phyloP scores from a whole-genome alignment of 1,284 basidiomycete genomes.

The Trichosporon coremiiforme region DNA sequence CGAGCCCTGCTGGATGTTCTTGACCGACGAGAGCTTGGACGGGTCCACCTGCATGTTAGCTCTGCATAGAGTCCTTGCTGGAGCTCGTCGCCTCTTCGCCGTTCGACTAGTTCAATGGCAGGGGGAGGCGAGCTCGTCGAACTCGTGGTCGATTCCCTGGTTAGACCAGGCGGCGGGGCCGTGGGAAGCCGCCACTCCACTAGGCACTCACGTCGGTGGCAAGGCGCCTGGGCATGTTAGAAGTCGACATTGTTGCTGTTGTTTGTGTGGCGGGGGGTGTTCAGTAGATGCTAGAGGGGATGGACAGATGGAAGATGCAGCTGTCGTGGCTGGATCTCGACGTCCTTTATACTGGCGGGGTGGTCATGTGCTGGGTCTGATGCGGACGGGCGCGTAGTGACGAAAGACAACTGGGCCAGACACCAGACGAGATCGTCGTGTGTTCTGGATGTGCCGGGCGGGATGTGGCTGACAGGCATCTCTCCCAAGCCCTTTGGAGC shows the following conservation, averaged over 20 bases:
- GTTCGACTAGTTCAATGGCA: no score
- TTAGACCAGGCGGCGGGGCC: neutral
- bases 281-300: neutral
- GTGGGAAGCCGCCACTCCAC: neutral
- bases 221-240: conserved; percentile 24
- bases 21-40: conserved; percentile 44
- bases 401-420: conserved; percentile 4
- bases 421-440: conserved; percentile 17
- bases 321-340: neutral
- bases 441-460: conserved; percentile 13
- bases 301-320: neutral
- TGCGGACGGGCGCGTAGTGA: neutral
- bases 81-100: neutral
- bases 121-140: neutral
- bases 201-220: conserved; percentile 22
- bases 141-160: neutral
- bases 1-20: conserved; percentile 50
- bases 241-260: conserved; percentile 11
- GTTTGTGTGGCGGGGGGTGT: neutral
- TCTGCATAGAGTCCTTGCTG: neutral
- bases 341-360: conserved; percentile 3
- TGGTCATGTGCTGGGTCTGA: conserved; percentile 11
- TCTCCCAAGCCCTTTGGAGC: neutral
- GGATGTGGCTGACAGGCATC: conserved; percentile 8
- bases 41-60: conserved; percentile 40